phyloP scores from a whole-genome alignment of 495 filamentous ascomycete species.

The Darksidea phi region DNA sequence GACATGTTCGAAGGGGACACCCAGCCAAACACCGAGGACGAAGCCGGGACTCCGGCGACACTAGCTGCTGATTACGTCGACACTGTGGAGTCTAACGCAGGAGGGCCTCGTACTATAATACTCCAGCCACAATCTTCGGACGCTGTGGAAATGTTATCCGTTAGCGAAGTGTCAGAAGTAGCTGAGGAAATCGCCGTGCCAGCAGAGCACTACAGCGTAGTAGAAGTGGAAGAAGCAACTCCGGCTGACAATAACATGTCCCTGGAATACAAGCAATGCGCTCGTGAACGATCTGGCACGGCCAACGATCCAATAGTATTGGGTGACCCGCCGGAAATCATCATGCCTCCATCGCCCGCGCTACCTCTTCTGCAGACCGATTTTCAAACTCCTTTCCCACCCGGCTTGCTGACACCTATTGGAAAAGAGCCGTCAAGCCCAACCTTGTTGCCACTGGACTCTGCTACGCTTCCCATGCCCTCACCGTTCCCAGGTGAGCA shows the following conservation, averaged over 20 bases:
- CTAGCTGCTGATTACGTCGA: not conserved
- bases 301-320: not conserved
- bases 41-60: not conserved
- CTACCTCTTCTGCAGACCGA: slow-evolving; percentile 35
- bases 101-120: no score
- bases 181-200: no score
- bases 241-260: no score
- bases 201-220: no score
- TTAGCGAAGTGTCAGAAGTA: no score
- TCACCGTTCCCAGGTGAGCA: slow-evolving; percentile 40
- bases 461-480: slow-evolving; percentile 36
- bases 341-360: slow-evolving; percentile 35
- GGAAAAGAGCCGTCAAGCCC: slow-evolving; percentile 28
- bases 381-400: slow-evolving; percentile 6
- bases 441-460: slow-evolving; percentile 24
- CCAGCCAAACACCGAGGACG: slow-evolving; percentile 26
- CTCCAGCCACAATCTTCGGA: no score
- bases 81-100: no score
- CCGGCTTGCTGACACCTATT: slow-evolving; percentile 23
- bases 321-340: slow-evolving; percentile 1
- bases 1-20: slow-evolving; percentile 21
- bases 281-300: not conserved
- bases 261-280: not conserved
- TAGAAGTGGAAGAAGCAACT: not conserved
- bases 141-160: no score